phyloP scores from a whole-genome alignment of 2,329 filamentous ascomycete genomes.

The Penicillium palitans region DNA sequence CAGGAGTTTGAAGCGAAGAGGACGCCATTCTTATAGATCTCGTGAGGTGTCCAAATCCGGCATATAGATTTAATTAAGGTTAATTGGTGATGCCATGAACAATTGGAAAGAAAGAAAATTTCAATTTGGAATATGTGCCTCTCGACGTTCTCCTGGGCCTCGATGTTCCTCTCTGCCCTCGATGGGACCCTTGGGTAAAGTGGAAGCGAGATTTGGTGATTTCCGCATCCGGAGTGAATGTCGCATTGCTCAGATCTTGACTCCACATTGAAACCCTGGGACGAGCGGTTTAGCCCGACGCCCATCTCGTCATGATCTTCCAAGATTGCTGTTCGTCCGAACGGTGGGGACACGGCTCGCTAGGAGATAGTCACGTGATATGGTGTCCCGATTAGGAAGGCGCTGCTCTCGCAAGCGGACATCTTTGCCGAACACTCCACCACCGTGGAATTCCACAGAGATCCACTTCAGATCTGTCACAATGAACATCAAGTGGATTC shows the following conservation, averaged over 20 bases:
- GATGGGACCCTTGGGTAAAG: slow-evolving; percentile 13
- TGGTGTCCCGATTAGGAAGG: slow-evolving; percentile 13
- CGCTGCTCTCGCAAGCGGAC: slow-evolving; percentile 16
- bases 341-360: background rate
- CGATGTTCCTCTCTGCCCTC: slow-evolving; percentile 16
- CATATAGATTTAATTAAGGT: slow-evolving; percentile 1
- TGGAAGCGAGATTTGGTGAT: slow-evolving; percentile 6
- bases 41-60: slow-evolving; percentile 22
- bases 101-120: background rate
- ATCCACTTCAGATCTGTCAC: background rate
- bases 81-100: slow-evolving; percentile 21
- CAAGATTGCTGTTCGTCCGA: background rate
- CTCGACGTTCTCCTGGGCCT: slow-evolving; percentile 15
- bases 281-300: background rate
- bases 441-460: slow-evolving; percentile 11
- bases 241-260: slow-evolving; percentile 15
- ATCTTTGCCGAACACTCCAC: background rate
- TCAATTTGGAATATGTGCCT: slow-evolving; percentile 12
- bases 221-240: slow-evolving; percentile 29
- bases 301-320: background rate
- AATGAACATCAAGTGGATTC: background rate
- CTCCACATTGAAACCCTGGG: slow-evolving; percentile 1
- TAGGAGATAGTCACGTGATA: slow-evolving; percentile 12
- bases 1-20: background rate
- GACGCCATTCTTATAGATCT: slow-evolving; percentile 24